Base-by-base conservation (phyloP, 148 eudicot genomes). In the Nepenthes gracilis region DNA sequence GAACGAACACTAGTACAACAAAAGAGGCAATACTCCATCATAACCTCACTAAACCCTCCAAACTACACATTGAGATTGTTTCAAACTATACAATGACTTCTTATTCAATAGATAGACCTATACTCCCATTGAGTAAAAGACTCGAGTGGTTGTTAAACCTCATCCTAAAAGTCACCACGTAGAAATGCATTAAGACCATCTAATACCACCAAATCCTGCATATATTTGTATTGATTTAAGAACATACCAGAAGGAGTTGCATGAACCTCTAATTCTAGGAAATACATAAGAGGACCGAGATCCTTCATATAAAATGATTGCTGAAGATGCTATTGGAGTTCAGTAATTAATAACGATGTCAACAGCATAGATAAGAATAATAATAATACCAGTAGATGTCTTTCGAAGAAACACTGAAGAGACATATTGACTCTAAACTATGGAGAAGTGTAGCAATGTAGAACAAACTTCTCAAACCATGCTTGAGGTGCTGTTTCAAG, bases 271-370 rank as follows among this genome's bases (percentile, higher is more conserved):
- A 33, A 10, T 32, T 55, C 64, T 5, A 61, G 34, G 1, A 65
- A 65, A 47, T 65, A 65, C 5, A 14, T 8, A 5, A 65, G 33
- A 47, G 43, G 43, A 9, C 55, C 55, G 47, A 35, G 61, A 34
- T 65, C 54, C 35, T 57, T 65, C 47, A 65, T 57, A 34, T 57
- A 55, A 57, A 65, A 65, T 2, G 68, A 47, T 2, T 9, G 49
- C 13, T 57, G 9, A n/a, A 65, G 55, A 35, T 35, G 15, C 12
- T 64, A 10, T 43, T 45, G 61, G 3, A 65, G 32, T 5, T 45
- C 13, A 10, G 1, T 1, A 1, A 65, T 55, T 1, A 3, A 65
- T 47, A 1, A 64, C 59, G 3, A 64, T 64, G 23, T 55, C 61
- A 33, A 43, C 60, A 6, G 55, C 60, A 55, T 65, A 57, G n/a